These are phyloP conservation scores for Ampelocalamus luodianensis DNA, from an alignment of 176 grass and related monocot genomes.

Conservation along the genomic window DNA sequence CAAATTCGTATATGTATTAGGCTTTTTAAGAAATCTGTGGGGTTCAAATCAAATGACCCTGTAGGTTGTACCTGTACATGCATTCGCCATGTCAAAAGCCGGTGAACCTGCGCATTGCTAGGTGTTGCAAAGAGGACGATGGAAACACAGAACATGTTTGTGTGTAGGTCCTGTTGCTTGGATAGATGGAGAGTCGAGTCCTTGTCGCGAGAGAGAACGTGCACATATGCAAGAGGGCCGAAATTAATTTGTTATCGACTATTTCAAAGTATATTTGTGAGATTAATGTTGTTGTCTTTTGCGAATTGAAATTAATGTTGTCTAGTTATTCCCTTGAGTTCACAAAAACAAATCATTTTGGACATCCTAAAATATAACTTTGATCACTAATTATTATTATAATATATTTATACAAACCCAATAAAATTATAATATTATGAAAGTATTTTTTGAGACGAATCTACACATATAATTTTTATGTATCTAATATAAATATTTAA, in stretches of 20 bases:
- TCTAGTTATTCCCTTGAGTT: no score
- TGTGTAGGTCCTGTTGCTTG: neutral
- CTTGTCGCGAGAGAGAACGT: neutral
- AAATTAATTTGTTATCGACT: neutral
- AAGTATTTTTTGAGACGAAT: no score
- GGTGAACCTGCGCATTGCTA: neutral
- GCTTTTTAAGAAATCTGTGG: conserved; percentile 23
- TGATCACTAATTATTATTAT: no score
- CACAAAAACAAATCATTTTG: no score
- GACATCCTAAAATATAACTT: no score
- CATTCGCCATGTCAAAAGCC: neutral
- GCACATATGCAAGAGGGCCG: neutral
- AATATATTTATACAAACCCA: no score
- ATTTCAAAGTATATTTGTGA: neutral
- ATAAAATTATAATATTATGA: no score
- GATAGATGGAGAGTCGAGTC: neutral
- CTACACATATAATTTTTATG: no score
- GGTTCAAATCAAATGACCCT: conserved; percentile 7
- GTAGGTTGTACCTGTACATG: conserved; percentile 10
- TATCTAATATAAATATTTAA: no score
- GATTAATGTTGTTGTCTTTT: neutral
- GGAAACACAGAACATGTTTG: neutral
- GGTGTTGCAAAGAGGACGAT: conserved; percentile 1
- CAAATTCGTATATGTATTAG: conserved; percentile 23
- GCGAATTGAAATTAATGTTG: neutral